Evolutionary conservation across 495 filamentous ascomycete species (phyloP), one percentile per base, ranked within the genome.

Genomic region (Penicillium alfredii): DNA sequence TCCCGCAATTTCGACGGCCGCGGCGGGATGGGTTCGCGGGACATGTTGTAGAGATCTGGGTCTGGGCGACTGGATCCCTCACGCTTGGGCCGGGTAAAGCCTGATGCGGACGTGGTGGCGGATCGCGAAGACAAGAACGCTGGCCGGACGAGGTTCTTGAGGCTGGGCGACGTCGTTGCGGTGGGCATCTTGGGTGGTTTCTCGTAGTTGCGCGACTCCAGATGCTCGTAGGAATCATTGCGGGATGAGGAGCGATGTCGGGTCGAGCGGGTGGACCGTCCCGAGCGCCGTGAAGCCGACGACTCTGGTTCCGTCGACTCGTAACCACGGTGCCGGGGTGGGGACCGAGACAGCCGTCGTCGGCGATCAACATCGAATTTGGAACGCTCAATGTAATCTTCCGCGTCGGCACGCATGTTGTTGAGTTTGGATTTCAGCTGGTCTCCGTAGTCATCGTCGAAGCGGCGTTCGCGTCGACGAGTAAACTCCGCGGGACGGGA

Each of bases 361-460:
- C 45, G 47, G n/a, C 40, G 30, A 14, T 60, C 55, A 6, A 42
- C 30, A 20, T 63, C 51, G 27, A 61, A 37, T 32, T 51, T 57
- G 29, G 60, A 55, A 12, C 56, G 55, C 32, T 45, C 45, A 21
- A 73, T 71, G 30, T 73, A 68, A 20, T 69, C 53, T 19, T 47
- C 34, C 1, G 61, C 69, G 2, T 24, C 36, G 18, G 25, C 38
- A 5, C 36, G 33, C 35, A 50, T 42, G n/a, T 21, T 45, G n/a
- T 62, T 44, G 9, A 60, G 52, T 35, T 62, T 61, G 31, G 38
- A 37, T 14, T 56, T 63, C 58, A 6, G 53, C n/a, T n/a, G 51
- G 14, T 53, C 33, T 2, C 58, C 46, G 3, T 60, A 49, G 6
- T 63, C 54, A 6, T 65, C 50, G 3, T 52, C 40, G 29, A 49